Evolutionary conservation across 2,329 filamentous ascomycete species (phyloP), one percentile per base, ranked within the genome.

Genomic region (Penicillium sp.): DNA sequence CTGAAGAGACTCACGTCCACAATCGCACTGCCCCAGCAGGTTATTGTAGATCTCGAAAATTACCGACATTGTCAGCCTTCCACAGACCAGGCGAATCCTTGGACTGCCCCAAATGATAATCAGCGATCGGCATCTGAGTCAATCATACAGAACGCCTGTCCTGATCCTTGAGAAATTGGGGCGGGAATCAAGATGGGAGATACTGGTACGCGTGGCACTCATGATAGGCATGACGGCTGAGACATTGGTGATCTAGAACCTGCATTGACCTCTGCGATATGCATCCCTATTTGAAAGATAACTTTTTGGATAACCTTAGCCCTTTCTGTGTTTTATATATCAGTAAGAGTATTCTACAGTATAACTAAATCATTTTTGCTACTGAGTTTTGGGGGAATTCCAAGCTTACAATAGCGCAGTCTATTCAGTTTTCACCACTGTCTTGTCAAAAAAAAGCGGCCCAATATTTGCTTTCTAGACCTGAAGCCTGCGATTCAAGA

Each of bases 1-100:
- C 5, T 60, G 4, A 36, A 60, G 19, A 60, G 58, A 23, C 39
- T 64, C 9, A 45, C 24, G 9, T 56, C 61, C 3, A 60, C 47
- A 2, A 40, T 64, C 13, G 58, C 61, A 6, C 48, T 65, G 5
- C 55, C 61, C 6, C 49, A 59, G 6, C 60, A 64, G 23, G 28
- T 65, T 11, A 23, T 61, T 8, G 56, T 56, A 14, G 43, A 60
- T 13, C 34, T 65, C 11, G 24, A 49, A 39, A 52, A 58, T 4
- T 44, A 59, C 43, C 49, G 19, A 43, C 39, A 29, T n/a, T 8
- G 7, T 21, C n/a, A 5, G 11, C 18, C 23, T 16, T 31, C 7
- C 33, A 31, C 18, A 9, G 36, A 39, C 11, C 23, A 26, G 39
- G 23, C 9, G 2, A 16, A 26, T 6, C 9, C 39, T 39, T 21